Base-by-base conservation (phyloP, 2,329 filamentous ascomycete genomes). In the Pseudogymnoascus sp. region DNA sequence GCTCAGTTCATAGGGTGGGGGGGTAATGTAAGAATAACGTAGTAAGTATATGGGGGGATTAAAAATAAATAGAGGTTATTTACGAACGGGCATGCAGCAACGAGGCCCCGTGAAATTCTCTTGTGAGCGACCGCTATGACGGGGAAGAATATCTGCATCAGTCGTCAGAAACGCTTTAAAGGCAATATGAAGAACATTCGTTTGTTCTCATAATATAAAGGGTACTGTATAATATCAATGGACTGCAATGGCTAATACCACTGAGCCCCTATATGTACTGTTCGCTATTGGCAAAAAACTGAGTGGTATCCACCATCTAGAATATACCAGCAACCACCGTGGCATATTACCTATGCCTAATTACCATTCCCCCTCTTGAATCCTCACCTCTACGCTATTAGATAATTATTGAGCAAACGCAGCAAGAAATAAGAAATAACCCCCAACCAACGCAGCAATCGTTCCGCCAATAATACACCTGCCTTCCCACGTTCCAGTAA, bases 1-100 rank as follows among this genome's bases (percentile, higher is more conserved):
- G 86, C 73, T 67, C 41, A 63, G 64, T 45, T 64, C 64, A 56
- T 70, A 66, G 63, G 41, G 26, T 28, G 9, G 13, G n/a, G 1
- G 15, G 26, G 4, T 19, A 52, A 30, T 52, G 45, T 52, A 52
- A 52, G 45, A 52, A 52, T 52, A 52, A 30, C 26, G 45, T 52
- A n/a, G 45, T 52, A 52, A 48, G 5, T 5, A 28, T 26, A 52
- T 19, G 45, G 45, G n/a, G n/a, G n/a, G n/a, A n/a, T 52, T 52
- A 52, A 52, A 52, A 52, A 18, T 30, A 52, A 52, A 52, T 52
- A 52, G 45, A 52, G n/a, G 41, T n/a, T 52, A 52, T 52, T 52
- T 52, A 30, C 26, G 45, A 52, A 52, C 3, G 23, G 12, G 26
- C n/a, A 52, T 52, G 45, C 5, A 30, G 45, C 12, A 30, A 8